These are phyloP conservation scores for Amylocarpus encephaloides DNA, from an alignment of 2,329 filamentous ascomycete genomes.

Conservation along the genomic window DNA sequence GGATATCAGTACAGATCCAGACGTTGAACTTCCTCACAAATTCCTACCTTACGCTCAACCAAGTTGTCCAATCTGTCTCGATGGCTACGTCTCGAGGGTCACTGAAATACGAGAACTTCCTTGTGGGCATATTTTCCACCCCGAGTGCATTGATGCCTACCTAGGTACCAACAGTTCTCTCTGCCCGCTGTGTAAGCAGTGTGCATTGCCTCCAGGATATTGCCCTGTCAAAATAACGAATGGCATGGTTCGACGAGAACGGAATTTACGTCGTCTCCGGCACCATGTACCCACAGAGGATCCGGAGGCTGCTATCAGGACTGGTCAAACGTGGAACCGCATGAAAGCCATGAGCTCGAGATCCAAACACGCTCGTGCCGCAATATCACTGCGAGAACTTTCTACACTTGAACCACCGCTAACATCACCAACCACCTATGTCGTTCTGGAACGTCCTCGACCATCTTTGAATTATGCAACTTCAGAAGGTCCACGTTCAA, in stretches of 20 bases:
- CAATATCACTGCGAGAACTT: slow-evolving; percentile 2
- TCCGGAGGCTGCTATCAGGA: slow-evolving; percentile 9
- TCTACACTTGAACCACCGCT: slow-evolving; percentile 12
- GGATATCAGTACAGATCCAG: slow-evolving; percentile 13
- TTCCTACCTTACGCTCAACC: slow-evolving; percentile 61
- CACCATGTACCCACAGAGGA: slow-evolving; percentile 19
- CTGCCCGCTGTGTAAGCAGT: slow-evolving; percentile 86
- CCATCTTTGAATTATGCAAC: slow-evolving; percentile 5
- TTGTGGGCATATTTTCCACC: slow-evolving; percentile 90
- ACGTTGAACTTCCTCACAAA: slow-evolving; percentile 17
- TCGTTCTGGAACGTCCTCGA: slow-evolving; percentile 2
- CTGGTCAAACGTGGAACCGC: slow-evolving; percentile 4
- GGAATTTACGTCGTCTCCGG: slow-evolving; percentile 50
- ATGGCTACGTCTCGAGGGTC: slow-evolving; percentile 63
- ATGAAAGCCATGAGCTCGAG: slow-evolving; percentile 9
- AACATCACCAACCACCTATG: slow-evolving; percentile 11
- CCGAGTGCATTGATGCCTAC: slow-evolving; percentile 84
- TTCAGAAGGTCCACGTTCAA: neutral
- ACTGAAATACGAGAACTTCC: slow-evolving; percentile 78
- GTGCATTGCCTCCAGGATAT: slow-evolving; percentile 63
- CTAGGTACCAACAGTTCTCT: slow-evolving; percentile 72
- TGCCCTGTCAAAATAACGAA: slow-evolving; percentile 68
- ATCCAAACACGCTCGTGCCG: slow-evolving; percentile 8
- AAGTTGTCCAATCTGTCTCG: slow-evolving; percentile 83
- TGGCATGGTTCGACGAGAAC: slow-evolving; percentile 76